Percentiles rank a stretch among this genome's conserved stretches.
Conservation (phyloP, 768 basidiomycete species). For the Trametes cubensis region DNA sequence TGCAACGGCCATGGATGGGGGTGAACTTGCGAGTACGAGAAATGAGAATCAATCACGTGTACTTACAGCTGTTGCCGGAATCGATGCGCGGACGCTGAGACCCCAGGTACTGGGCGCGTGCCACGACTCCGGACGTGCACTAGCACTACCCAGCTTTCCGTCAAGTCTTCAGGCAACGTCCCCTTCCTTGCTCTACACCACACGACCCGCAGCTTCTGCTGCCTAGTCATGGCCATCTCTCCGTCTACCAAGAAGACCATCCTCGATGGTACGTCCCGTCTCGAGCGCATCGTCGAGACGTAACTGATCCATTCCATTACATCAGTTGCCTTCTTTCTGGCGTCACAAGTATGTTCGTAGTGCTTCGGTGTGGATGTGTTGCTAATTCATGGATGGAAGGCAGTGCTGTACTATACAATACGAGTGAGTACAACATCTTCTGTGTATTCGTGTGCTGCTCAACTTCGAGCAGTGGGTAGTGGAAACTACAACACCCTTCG, state of each 20-base stretch:
- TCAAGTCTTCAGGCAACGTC: not conserved
- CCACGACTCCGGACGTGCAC: not conserved
- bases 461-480: constrained; percentile 59
- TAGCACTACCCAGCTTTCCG: not conserved
- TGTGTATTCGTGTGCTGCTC: not conserved
- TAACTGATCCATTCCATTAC: not conserved
- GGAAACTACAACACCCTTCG: constrained; percentile 48
- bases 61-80: too few relatives aligned
- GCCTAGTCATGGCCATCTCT: constrained; percentile 7
- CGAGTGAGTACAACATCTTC: constrained; percentile 47
- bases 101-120: not conserved
- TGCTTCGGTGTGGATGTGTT: not conserved
- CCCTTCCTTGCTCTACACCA: not conserved
- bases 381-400: constrained; percentile 45
- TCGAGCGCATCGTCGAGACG: not conserved
- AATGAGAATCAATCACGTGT: too few relatives aligned
- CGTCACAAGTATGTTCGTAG: constrained; percentile 48
- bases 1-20: too few relatives aligned
- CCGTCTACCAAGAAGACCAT: constrained; percentile 8
- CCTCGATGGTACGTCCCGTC: constrained; percentile 1
- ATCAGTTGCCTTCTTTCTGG: constrained; percentile 48
- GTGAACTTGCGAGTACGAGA: too few relatives aligned
- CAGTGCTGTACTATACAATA: constrained; percentile 77
- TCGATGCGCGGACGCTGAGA: too few relatives aligned
- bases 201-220: not conserved